These are phyloP conservation scores for Malassezia vespertilionis DNA, from an alignment of 1,284 basidiomycete species.

Conservation along the genomic window DNA sequence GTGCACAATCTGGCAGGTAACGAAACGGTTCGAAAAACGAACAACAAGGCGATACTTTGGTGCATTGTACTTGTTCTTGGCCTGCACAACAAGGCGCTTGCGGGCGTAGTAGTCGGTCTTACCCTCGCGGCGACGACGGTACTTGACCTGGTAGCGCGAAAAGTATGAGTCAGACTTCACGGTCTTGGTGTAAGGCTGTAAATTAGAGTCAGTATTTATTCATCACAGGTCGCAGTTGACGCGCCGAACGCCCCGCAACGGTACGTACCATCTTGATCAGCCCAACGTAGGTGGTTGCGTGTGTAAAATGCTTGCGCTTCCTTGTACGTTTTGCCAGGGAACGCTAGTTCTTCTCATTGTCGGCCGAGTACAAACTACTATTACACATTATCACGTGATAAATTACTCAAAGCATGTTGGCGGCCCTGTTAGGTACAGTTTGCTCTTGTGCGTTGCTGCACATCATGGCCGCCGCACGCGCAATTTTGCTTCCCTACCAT, in stretches of 20 bases:
- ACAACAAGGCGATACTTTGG: constrained; percentile 98
- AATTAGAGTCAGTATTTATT: background rate
- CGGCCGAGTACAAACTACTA: constrained; percentile 16
- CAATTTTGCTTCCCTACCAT: constrained; percentile 12
- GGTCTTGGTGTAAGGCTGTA: constrained; percentile 52
- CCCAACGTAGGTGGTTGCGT: constrained; percentile 15
- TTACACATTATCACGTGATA: constrained; percentile 7
- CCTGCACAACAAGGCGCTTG: constrained; percentile 88
- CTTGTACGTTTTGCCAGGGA: background rate
- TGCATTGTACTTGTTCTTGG: constrained; percentile 99
- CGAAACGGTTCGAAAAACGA: constrained; percentile 57
- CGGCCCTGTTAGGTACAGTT: constrained; percentile 9
- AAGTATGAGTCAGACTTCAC: constrained; percentile 69
- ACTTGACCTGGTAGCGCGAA: constrained; percentile 63
- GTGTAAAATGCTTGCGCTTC: background rate
- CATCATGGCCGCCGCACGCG: too few species aligned
- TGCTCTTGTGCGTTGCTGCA: too few species aligned
- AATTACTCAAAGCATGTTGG: background rate
- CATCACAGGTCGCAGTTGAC: background rate
- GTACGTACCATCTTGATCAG: constrained; percentile 16
- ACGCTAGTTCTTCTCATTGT: constrained; percentile 14
- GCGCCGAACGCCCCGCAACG: background rate
- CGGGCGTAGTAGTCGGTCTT: constrained; percentile 99
- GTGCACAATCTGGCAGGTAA: constrained; percentile 66
- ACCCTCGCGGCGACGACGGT: constrained; percentile 69